These are phyloP conservation scores for Vanrija sp. DNA, from an alignment of 1,284 basidiomycete species.

Conservation along the genomic window DNA sequence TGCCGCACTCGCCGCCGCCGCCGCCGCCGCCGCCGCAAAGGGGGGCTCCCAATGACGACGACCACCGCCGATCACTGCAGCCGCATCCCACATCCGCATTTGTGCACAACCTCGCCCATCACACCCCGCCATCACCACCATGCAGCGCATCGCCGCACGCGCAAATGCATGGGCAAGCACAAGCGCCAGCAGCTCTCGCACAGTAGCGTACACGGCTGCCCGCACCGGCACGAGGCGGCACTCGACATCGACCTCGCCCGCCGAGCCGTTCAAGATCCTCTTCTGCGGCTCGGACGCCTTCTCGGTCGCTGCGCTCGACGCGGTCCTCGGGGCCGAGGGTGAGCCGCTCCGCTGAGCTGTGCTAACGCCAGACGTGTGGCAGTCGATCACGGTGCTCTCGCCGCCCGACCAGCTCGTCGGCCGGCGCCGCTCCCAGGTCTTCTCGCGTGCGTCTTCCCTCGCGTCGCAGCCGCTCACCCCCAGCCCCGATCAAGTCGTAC, in stretches of 20 bases:
- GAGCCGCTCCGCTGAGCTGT: not conserved
- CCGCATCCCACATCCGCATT: no score
- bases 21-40: no score
- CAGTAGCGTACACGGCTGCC: no score
- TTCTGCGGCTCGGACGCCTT: slow-evolving; percentile 52
- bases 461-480: not conserved
- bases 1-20: no score
- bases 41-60: no score
- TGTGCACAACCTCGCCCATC: no score
- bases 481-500: slow-evolving; percentile 24
- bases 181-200: no score
- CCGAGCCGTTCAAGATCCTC: slow-evolving; percentile 43
- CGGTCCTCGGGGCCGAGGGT: slow-evolving; percentile 42
- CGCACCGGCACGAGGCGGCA: not conserved
- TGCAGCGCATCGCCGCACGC: no score
- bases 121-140: no score
- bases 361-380: slow-evolving; percentile 39
- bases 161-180: no score
- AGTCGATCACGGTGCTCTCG: slow-evolving; percentile 37
- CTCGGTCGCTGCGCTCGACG: slow-evolving; percentile 44
- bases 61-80: no score
- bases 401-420: slow-evolving; percentile 26
- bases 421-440: slow-evolving; percentile 19
- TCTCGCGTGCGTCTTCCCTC: slow-evolving; percentile 12
- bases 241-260: not conserved